phyloP scores from a whole-genome alignment of 148 eudicot species.

The Camellia granthamiana region DNA sequence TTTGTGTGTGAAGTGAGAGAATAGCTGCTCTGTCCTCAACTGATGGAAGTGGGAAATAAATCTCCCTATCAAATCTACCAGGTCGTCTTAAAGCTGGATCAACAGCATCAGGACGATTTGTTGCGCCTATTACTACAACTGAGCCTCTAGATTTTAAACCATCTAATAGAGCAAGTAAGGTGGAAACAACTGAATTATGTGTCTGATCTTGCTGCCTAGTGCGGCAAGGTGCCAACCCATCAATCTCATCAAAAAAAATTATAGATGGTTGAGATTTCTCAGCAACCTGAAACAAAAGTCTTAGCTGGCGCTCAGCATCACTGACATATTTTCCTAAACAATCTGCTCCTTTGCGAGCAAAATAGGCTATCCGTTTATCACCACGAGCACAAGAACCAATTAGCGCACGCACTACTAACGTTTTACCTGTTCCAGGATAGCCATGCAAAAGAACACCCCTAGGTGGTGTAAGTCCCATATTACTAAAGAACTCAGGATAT shows the following conservation, averaged over 20 bases:
- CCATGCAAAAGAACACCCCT: constrained; percentile 97
- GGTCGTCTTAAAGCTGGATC: constrained; percentile 97
- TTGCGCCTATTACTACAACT: constrained; percentile 96
- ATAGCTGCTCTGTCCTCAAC: constrained; percentile 82
- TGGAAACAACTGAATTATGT: constrained; percentile 96
- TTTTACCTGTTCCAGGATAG: constrained; percentile 97
- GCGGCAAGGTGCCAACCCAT: constrained; percentile 95
- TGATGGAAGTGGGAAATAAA: constrained; percentile 90
- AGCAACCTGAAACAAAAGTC: constrained; percentile 95
- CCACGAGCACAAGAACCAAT: constrained; percentile 97
- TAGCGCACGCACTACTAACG: constrained; percentile 81
- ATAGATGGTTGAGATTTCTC: constrained; percentile 95
- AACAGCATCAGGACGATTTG: constrained; percentile 95
- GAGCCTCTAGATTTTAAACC: constrained; percentile 96
- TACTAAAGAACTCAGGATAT: constrained; percentile 82
- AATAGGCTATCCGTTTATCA: constrained; percentile 84
- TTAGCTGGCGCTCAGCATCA: constrained; percentile 97
- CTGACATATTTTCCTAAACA: constrained; percentile 99
- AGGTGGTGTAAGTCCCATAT: constrained; percentile 90
- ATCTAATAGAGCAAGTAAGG: constrained; percentile 93
- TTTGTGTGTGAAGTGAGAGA: constrained; percentile 77
- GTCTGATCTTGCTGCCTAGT: constrained; percentile 97
- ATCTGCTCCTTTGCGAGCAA: constrained; percentile 98
- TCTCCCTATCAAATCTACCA: constrained; percentile 96
- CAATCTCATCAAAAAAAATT: constrained; percentile 96